Conservation (phyloP, 2,329 filamentous ascomycete species). For the Calonectria henricotiae region DNA sequence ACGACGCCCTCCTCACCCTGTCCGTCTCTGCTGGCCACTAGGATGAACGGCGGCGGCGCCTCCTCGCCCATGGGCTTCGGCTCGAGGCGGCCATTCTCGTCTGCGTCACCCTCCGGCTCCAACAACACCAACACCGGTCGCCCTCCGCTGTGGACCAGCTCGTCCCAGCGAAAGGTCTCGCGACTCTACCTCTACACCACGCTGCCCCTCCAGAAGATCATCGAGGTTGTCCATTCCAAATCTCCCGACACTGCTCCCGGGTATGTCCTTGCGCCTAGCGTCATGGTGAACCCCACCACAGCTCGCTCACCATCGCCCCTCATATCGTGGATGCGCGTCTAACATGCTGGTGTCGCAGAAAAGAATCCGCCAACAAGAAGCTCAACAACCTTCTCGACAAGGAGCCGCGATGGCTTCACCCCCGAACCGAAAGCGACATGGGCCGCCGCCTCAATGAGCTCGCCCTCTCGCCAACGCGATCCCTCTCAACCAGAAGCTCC, state of each 20-base stretch:
- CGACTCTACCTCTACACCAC: conserved; percentile 73
- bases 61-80: conserved; percentile 33
- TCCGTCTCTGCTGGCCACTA: conserved; percentile 12
- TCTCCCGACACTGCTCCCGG: conserved; percentile 64
- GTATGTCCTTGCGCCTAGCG: conserved; percentile 55
- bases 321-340: conserved; percentile 28
- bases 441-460: conserved; percentile 66
- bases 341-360: conserved; percentile 56
- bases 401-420: conserved; percentile 72
- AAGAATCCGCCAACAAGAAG: conserved; percentile 74
- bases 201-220: conserved; percentile 68
- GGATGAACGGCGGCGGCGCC: conserved; percentile 30
- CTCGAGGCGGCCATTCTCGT: conserved; percentile 37
- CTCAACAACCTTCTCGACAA: conserved; percentile 72
- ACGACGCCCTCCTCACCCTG: background rate
- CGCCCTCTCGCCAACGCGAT: conserved; percentile 58
- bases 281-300: background rate
- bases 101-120: conserved; percentile 53
- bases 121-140: conserved; percentile 63
- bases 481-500: conserved; percentile 45
- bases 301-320: no score
- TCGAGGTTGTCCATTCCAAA: conserved; percentile 63
- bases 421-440: conserved; percentile 69
- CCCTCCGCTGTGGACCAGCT: conserved; percentile 71
- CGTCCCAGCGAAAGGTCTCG: conserved; percentile 69